Conservation (phyloP, 2,329 filamentous ascomycete genomes). For the Leptographium lundbergii region DNA sequence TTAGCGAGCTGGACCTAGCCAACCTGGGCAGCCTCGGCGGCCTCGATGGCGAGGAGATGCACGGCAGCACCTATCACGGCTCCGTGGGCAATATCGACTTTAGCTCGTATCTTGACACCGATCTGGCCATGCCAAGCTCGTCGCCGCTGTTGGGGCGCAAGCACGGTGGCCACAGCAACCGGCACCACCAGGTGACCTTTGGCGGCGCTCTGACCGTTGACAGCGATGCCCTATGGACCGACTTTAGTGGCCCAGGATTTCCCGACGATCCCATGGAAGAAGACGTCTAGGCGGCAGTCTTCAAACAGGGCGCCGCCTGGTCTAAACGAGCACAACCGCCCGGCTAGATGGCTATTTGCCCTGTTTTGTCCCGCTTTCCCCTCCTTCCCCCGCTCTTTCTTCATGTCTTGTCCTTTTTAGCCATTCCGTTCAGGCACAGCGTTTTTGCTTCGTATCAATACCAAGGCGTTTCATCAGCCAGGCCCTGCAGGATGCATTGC, state of each 20-base stretch:
- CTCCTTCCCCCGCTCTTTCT: not conserved
- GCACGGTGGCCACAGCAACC: not conserved
- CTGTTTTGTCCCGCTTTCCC: not conserved
- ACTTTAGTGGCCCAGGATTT: constrained; percentile 8
- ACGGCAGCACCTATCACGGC: constrained; percentile 13
- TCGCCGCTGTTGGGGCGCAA: constrained; percentile 24
- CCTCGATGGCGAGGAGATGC: constrained; percentile 23
- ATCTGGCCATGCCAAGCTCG: constrained; percentile 34
- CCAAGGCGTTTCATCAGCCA: not conserved
- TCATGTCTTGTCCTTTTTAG: not conserved
- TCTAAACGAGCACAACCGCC: not conserved
- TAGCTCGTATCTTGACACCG: constrained; percentile 33
- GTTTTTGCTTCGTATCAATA: not conserved
- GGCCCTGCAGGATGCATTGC: not conserved
- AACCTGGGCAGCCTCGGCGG: constrained; percentile 25
- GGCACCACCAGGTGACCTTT: constrained; percentile 11
- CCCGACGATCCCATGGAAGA: constrained; percentile 1
- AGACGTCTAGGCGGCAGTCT: not conserved
- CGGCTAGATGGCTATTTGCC: not conserved
- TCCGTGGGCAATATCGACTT: constrained; percentile 29
- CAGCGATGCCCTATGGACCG: constrained; percentile 14
- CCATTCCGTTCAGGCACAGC: not conserved
- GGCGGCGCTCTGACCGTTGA: constrained; percentile 12
- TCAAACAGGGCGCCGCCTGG: too few relatives aligned
- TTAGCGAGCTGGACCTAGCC: constrained; percentile 30